Evolutionary conservation across 352 stramenopile species (phyloP), one percentile per base, ranked within the genome.

Genomic region (Pseudoperonospora humuli): DNA sequence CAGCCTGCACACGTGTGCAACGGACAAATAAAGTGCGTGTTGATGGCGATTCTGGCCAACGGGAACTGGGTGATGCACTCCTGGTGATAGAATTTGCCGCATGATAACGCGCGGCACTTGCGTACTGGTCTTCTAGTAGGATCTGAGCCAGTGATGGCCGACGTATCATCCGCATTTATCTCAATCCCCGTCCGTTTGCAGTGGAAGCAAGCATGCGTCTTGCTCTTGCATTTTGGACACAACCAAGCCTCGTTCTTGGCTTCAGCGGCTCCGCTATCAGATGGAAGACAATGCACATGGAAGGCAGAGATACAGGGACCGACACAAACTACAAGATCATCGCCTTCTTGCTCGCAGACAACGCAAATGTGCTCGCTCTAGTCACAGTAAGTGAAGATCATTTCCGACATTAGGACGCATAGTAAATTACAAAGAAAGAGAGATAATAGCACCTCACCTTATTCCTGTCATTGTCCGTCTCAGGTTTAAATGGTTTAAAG

Each of bases 41-140:
- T 80, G 42, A 87, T 86, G 10, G 80, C 78, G 38, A 71, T 71
- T 14, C 81, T 55, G 5, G 81, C 80, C 27, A 93, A 57, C 34
- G 81, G 74, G 37, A 89, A 73, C 37, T 77, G 78, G 24, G 74
- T 79, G 34, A 93, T 87, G 38, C 81, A 93, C 25, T 82, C 60
- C 13, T 81, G 64, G 39, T 93, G 81, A 43, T 91, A 93, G 45
- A 81, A 93, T 45, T 91, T 91, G 19, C 81, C 81, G 37, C 81
- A 93, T 29, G 77, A 89, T 5, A 86, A 53, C 31, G 81, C 81
- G 20, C 81, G 70, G 45, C 81, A 93, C 46, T 89, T 89, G 29
- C 78, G 65, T 14, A 89, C 77, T 0, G 62, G 43, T 15, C 64
- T 50, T 10, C 52, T 34, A 14, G 6, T 36, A 0, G 40, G 14